phyloP scores from a whole-genome alignment of 306 rosid genomes.

The Cucurbita argyrosperma region DNA sequence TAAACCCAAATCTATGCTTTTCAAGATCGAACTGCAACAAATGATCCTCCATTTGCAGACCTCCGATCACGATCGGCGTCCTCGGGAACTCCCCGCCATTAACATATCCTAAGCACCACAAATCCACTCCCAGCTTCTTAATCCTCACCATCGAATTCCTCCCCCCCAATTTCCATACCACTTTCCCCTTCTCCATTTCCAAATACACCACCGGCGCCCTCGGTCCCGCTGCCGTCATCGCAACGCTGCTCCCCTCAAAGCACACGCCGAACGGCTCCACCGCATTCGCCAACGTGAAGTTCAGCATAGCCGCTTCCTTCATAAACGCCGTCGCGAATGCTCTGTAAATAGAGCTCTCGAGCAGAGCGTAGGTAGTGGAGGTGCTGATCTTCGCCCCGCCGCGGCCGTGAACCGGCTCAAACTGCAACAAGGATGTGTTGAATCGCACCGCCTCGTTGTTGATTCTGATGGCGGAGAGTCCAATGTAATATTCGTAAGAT shows the following conservation, averaged over 20 bases:
- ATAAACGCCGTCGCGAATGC: slow-evolving; percentile 30
- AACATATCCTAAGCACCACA: slow-evolving; percentile 45
- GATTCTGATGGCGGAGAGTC: slow-evolving; percentile 20
- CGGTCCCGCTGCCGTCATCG: slow-evolving; percentile 28
- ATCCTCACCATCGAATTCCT: slow-evolving; percentile 50
- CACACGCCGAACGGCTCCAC: slow-evolving; percentile 26
- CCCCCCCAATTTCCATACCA: slow-evolving; percentile 39
- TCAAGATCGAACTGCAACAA: slow-evolving; percentile 46
- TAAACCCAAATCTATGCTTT: slow-evolving; percentile 29
- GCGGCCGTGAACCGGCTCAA: slow-evolving; percentile 18
- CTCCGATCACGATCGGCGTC: slow-evolving; percentile 46
- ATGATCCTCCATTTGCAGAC: slow-evolving; percentile 41
- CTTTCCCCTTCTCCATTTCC: slow-evolving; percentile 29
- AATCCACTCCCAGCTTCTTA: slow-evolving; percentile 11
- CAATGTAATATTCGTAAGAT: slow-evolving; percentile 30
- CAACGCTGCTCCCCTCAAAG: slow-evolving; percentile 11
- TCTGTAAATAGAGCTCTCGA: slow-evolving; percentile 38
- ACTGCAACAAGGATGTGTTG: slow-evolving; percentile 27
- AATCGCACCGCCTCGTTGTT: slow-evolving; percentile 11
- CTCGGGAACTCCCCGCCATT: slow-evolving; percentile 32
- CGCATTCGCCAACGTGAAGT: slow-evolving; percentile 16
- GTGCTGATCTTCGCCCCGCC: slow-evolving; percentile 79
- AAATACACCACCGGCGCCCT: slow-evolving; percentile 39
- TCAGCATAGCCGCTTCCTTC: slow-evolving; percentile 19
- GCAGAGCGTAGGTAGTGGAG: slow-evolving; percentile 40